Conservation (phyloP, 352 stramenopile species). For the Thalassiosira mediterranea region DNA sequence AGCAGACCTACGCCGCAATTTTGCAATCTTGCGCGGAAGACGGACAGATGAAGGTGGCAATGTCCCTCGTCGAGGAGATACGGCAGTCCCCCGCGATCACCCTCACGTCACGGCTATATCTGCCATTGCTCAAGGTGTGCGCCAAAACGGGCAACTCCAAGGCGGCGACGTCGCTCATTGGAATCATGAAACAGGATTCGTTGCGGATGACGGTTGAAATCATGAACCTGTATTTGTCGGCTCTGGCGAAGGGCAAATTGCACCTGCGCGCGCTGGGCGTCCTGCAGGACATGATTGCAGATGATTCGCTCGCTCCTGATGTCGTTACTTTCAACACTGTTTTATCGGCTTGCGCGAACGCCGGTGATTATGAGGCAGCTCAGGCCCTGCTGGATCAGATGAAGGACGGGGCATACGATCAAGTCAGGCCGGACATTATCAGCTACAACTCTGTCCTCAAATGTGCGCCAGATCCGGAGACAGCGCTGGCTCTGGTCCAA, state of each 20-base stretch:
- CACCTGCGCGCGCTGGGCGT: conserved; percentile 37
- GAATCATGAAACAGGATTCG: conserved; percentile 45
- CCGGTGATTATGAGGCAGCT: conserved; percentile 55
- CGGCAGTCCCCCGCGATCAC: conserved; percentile 19
- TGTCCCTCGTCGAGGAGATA: conserved; percentile 58
- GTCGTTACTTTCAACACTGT: conserved; percentile 63
- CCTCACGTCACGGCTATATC: conserved; percentile 11
- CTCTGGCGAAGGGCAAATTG: conserved; percentile 48
- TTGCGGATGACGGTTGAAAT: conserved; percentile 39
- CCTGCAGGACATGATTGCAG: conserved; percentile 50
- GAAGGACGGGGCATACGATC: conserved; percentile 39
- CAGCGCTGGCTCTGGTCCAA: conserved; percentile 26
- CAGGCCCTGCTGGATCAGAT: conserved; percentile 49
- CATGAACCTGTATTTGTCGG: conserved; percentile 60
- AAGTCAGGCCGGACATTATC: conserved; percentile 56
- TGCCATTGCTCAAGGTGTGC: conserved; percentile 54
- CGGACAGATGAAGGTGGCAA: conserved; percentile 49
- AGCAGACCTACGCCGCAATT: conserved; percentile 57
- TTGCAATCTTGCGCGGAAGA: conserved; percentile 46
- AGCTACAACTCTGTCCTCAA: conserved; percentile 70
- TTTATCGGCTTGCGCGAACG: conserved; percentile 52
- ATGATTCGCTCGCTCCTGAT: conserved; percentile 29
- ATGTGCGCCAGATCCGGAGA: conserved; percentile 39
- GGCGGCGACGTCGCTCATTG: conserved; percentile 25
- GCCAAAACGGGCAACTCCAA: conserved; percentile 42